Evolutionary conservation across 768 basidiomycete genomes (phyloP).

Genomic region (Grammothele lineata): DNA sequence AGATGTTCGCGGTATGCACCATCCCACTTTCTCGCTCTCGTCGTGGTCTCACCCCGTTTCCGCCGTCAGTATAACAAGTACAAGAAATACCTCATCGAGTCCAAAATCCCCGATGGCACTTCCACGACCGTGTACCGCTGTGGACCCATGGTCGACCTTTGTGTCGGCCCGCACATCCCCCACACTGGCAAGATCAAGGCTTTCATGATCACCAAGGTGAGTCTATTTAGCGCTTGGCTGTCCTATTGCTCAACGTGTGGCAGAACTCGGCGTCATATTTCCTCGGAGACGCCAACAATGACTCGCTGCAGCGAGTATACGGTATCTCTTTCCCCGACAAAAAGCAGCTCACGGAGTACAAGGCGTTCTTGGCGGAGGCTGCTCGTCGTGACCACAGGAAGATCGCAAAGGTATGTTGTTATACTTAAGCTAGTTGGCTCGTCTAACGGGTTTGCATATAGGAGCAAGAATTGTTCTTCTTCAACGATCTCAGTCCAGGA

Average conservation of each 20-base stretch:
- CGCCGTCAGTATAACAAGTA: conserved; percentile 99
- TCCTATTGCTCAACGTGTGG: not conserved
- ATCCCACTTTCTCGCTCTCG: too few relatives aligned
- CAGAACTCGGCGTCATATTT: conserved; percentile 98
- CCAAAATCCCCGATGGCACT: conserved; percentile 93
- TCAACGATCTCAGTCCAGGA: conserved; percentile 94
- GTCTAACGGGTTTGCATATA: not conserved
- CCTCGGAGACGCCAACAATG: conserved; percentile 89
- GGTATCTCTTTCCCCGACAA: conserved; percentile 99
- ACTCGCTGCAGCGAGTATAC: conserved; percentile 93
- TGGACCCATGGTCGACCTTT: conserved; percentile 97
- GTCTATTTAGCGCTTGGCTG: not conserved
- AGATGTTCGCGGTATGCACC: conserved; percentile 82
- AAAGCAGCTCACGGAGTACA: conserved; percentile 92
- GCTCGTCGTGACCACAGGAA: conserved; percentile 97
- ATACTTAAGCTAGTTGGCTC: not conserved
- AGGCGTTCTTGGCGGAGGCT: conserved; percentile 92
- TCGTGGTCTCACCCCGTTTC: too few relatives aligned
- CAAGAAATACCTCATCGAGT: conserved; percentile 92
- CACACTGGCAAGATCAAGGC: conserved; percentile 98
- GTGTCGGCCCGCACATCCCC: conserved; percentile 92
- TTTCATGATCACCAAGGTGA: conserved; percentile 91
- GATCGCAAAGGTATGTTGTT: conserved; percentile 74
- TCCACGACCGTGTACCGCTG: conserved; percentile 98
- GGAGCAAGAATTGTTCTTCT: conserved; percentile 99